Evolutionary conservation across 1,139 yeast genomes (phyloP), one percentile per base, ranked within the genome.

Genomic region (Williopsis jadinii): DNA sequence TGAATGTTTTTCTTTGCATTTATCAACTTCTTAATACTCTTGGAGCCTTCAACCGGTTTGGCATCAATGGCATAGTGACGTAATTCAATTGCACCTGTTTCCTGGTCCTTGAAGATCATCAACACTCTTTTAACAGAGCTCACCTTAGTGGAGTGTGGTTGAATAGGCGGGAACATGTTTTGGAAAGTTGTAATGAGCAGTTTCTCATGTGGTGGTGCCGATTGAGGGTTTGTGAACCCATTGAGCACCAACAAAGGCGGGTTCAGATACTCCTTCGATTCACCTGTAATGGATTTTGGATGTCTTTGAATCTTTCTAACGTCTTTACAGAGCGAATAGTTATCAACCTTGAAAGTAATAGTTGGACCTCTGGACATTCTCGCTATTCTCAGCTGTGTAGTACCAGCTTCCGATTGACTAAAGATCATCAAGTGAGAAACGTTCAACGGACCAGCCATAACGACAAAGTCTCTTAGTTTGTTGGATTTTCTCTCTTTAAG

Each of bases 391-490:
- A 94, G 68, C 38, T 92, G 82, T 10, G 94, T 81, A 46, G 80
- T 81, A 8, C 97, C 97, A 2, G 83, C 69, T 52, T 78, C 82
- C 35, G 87, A 77, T 59, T 87, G 95, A 49, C 90, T 83, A 66
- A 92, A 88, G 26, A 92, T 70, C 65, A 92, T 77, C 58, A 94
- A 64, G 62, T 92, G 96, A 9, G 92, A 73, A 11, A 94, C 96
- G 31, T 96, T 95, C 40, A 92, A 70, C 9, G 98, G 97, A 5
- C 98, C 98, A 32, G 97, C 88, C 97, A 92, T 90, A 19, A 88
- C 95, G 14, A 90, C 75, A 55, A 85, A 92, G 64, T 92, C 98
- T 61, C 84, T 84, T 50, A 92, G 70, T 57, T 80, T 83, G 62
- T 94, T 94, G 36, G 86, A 71, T 61, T 86, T 86, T 40, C 97